These are phyloP conservation scores for Rhynchospora pubera DNA, from an alignment of 176 grass and related monocot genomes.

Conservation along the genomic window DNA sequence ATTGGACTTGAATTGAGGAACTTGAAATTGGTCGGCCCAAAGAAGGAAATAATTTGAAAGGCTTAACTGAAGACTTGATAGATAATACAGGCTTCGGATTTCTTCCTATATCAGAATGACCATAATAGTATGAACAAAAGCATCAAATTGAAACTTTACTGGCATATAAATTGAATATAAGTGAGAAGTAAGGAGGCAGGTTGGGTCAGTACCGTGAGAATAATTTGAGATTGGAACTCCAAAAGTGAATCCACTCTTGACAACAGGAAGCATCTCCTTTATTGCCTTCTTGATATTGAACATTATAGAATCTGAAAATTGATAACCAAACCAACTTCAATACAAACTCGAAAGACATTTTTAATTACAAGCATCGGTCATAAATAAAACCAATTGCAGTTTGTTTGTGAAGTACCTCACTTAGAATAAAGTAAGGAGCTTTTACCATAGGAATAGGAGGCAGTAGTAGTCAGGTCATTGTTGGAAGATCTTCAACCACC, in stretches of 20 bases:
- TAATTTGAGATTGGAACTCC: background rate
- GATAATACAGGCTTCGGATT: background rate
- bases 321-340: no score
- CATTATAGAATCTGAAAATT: conserved; percentile 15
- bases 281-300: conserved; percentile 13
- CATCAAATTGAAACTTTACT: background rate
- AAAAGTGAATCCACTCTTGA: conserved; percentile 5
- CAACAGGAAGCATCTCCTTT: conserved; percentile 32
- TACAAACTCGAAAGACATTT: no score
- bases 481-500: no score
- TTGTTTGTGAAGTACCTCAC: no score
- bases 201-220: conserved; percentile 7
- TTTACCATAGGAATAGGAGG: no score
- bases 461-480: no score
- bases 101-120: conserved; percentile 11
- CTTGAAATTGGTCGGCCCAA: conserved; percentile 3
- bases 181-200: background rate
- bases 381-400: no score
- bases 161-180: no score
- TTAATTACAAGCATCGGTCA: no score
- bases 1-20: background rate
- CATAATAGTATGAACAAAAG: background rate
- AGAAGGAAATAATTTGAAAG: background rate
- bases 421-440: no score
- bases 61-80: background rate